A percentile compares a stretch with the other conserved stretches of the same genome.
Evolutionary conservation across 2,329 filamentous ascomycete genomes (phyloP).

Genomic region (Neofusicoccum sp.): DNA sequence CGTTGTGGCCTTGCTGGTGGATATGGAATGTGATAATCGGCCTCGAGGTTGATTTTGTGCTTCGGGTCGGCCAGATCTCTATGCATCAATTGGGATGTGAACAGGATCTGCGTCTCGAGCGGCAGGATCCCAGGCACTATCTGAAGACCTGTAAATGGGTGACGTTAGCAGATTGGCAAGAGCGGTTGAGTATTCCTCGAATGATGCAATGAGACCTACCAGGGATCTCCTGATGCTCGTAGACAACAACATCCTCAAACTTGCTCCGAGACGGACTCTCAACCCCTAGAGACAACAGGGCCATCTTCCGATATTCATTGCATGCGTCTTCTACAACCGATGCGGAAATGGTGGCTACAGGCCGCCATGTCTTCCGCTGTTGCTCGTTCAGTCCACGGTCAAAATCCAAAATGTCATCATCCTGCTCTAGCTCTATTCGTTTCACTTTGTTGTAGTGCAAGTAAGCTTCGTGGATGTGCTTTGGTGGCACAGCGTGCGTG

Average conservation of each 20-base stretch:
- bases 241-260: conserved; percentile 39
- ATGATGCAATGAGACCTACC: conserved; percentile 49
- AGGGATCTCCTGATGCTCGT: conserved; percentile 65
- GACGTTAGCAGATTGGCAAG: background rate
- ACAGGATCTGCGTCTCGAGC: conserved; percentile 61
- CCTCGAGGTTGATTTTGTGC: conserved; percentile 85
- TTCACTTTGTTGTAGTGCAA: conserved; percentile 69
- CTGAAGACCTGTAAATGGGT: conserved; percentile 62
- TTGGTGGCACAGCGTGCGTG: conserved; percentile 74
- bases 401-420: conserved; percentile 44
- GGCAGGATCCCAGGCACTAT: conserved; percentile 75
- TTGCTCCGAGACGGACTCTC: background rate
- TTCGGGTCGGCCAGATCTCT: conserved; percentile 69
- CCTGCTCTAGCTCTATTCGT: conserved; percentile 49
- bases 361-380: background rate
- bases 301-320: background rate
- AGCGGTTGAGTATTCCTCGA: background rate
- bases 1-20: conserved; percentile 31
- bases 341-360: background rate
- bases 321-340: background rate
- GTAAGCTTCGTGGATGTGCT: conserved; percentile 66
- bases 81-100: conserved; percentile 75
- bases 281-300: background rate
- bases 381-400: conserved; percentile 28
- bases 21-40: conserved; percentile 73